Base-by-base conservation (phyloP, 208 protist genomes). In the Trypanosoma scelopori region DNA sequence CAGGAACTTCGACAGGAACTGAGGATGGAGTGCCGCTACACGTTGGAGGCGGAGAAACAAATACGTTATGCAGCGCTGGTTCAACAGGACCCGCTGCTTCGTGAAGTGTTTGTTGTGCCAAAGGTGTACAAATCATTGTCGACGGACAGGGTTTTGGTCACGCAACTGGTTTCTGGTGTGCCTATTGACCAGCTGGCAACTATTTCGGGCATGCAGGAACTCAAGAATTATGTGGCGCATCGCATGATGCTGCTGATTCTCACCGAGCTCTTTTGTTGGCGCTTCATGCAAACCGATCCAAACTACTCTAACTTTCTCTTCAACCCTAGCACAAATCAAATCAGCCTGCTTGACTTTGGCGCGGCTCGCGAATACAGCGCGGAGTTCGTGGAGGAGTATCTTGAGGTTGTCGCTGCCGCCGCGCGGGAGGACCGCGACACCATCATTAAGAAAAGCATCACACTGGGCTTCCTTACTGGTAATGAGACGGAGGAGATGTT, bases 281-380 rank as follows among this genome's bases (percentile, higher is more conserved):
- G 70, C n/a, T 97, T 97, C 60, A 98, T 99, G 97, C 97, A 99
- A 74, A 98, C 95, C 0, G 97, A 99, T 63, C 97, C 97, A 15
- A 98, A 98, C 80, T 99, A 89, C 70, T 79, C 91, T 23, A 99
- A 99, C 71, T 99, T 98, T 72, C 61, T 99, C 20, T 98, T 96
- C 57, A 89, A 97, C 52, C 69, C 72, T 7, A 71, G 89, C 5
- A 85, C 71, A 0, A 55, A 88, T 11, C 60, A 55, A 43, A 69
- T 97, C 27, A 60, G 90, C 49, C 63, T 97, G 53, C 74, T 97
- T 6, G 97, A 99, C 79, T 99, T 99, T 81, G 97, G 97, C 32
- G 97, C 97, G 4, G 86, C 90, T 28, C 82, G 94, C 20, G 66
- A 83, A 53, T 99, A 94, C 69, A 64, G 71, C 16, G 50, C 58